Evolutionary conservation across 352 stramenopile genomes (phyloP), one percentile per base, ranked within the genome.

Genomic region (Elongisporangium prolatum): DNA sequence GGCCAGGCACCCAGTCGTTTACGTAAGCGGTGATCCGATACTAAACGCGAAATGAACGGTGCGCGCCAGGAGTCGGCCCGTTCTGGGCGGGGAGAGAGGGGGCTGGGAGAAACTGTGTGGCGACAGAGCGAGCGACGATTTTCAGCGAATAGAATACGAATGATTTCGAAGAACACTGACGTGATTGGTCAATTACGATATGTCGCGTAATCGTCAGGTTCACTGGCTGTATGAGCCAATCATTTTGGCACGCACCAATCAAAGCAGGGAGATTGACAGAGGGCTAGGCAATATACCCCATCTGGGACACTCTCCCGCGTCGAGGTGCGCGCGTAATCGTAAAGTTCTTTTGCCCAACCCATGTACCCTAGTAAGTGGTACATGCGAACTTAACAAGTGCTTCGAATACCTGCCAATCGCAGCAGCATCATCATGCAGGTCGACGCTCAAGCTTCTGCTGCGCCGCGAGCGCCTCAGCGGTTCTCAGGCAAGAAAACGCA

Each of bases 401-500:
- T 52, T 52, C 48, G 20, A 52, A 52, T 21, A 21, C 18, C 17
- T 17, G 48, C 48, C 48, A 25, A 25, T 44, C 34, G 34, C 34
- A 9, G 5, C 10, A 6, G 34, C 5, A 44, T 44, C 34, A 44
- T 17, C 34, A 44, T 44, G 34, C 34, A 44, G 34, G 34, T 44
- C 34, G 34, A 44, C 9, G 34, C 34, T 4, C 34, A 9, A 44
- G 2, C 34, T 44, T 44, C 34, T 2, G 34, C 34, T 44, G 34
- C 34, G 34, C 10, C 34, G 11, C 34, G 34, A 17, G 34, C 14
- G 20, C 83, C 80, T 14, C 67, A 66, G 48, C 80, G 78, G 50
- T 92, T 92, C 57, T 92, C 83, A 0, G 83, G 83, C 13, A 72
- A 80, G 51, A 68, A 65, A 18, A 47, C 48, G 2, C 11, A 25